Evolutionary conservation across 257 asterid genomes (phyloP), one percentile per base, ranked within the genome.

Genomic region (Solanum appendiculatum): DNA sequence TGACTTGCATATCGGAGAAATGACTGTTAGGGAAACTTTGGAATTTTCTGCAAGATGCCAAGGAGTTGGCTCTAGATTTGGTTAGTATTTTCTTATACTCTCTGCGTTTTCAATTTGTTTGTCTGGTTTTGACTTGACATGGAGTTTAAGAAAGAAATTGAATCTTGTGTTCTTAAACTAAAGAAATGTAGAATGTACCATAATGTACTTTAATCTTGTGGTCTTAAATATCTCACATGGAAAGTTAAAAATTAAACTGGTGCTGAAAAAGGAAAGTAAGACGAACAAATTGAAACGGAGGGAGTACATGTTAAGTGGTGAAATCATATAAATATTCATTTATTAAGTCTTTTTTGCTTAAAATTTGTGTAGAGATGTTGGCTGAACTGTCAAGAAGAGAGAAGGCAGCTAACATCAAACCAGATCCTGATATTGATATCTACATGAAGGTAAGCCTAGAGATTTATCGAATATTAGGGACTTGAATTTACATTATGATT

Each of bases 21-120:
- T 95, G 96, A 95, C 98, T 8, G 98, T 94, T 0, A 90, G 94
- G 83, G 98, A 95, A 87, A 95, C 98, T 21, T 85, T 95, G 40
- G 95, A 93, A 0, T 95, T 93, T 74, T 92, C 98, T 0, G 98
- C 96, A 0, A 91, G 97, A 85, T 93, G 94, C 82, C 98, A 95
- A 72, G 98, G 98, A 0, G 98, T 95, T 40, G 98, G 97, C 74
- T 89, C 94, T 4, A 91, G 95, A 54, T 93, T 91, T 83, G 93
- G 98, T 95, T 86, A 36, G 93, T 85, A 1, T 46, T 11, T 13
- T 34, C 23, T 69, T 42, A 5, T 80, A 60, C 69, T 60, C 16
- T 15, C 3, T 0, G 15, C 16, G 3, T n/a, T 60, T 60, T 60
- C 5, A 0, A 60, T n/a, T 60, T n/a, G 0, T 60, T 60, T 60